A percentile compares a stretch with the other conserved stretches of the same genome.
These are phyloP conservation scores for Plantago major DNA, from an alignment of 257 asterid genomes.

Conservation along the genomic window DNA sequence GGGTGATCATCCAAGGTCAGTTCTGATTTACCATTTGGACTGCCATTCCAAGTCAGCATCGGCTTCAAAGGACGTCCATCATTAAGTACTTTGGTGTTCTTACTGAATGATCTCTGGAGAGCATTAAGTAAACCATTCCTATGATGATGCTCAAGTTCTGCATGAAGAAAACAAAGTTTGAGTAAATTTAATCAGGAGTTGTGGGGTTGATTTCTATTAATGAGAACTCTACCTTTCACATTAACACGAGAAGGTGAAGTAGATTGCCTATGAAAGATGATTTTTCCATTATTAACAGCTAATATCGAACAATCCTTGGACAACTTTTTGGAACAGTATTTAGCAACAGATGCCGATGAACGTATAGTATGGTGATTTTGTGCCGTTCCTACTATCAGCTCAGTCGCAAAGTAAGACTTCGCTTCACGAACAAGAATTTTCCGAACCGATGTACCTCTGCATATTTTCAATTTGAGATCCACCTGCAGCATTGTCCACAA, in stretches of 20 bases:
- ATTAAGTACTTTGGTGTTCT: slow-evolving; percentile 46
- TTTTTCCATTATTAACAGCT: slow-evolving; percentile 77
- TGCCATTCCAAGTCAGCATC: slow-evolving; percentile 38
- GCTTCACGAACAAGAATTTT: slow-evolving; percentile 85
- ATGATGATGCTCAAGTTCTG: slow-evolving; percentile 56
- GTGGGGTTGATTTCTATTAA: not conserved
- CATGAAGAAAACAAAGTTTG: slow-evolving; percentile 19
- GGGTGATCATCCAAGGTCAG: slow-evolving; percentile 24
- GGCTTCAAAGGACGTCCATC: slow-evolving; percentile 30
- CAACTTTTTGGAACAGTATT: slow-evolving; percentile 75
- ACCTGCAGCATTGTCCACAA: slow-evolving; percentile 48
- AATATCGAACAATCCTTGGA: slow-evolving; percentile 61
- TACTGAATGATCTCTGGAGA: slow-evolving; percentile 66
- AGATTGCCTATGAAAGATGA: slow-evolving; percentile 59
- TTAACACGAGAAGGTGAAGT: slow-evolving; percentile 31
- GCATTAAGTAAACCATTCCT: slow-evolving; percentile 53
- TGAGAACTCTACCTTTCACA: slow-evolving; percentile 42
- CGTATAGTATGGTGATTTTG: slow-evolving; percentile 54
- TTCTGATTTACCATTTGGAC: slow-evolving; percentile 29
- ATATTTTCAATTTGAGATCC: slow-evolving; percentile 90
- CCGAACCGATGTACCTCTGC: slow-evolving; percentile 75
- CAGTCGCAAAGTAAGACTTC: slow-evolving; percentile 57
- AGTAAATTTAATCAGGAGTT: not conserved
- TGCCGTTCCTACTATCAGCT: slow-evolving; percentile 75
- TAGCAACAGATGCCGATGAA: slow-evolving; percentile 74